A percentile compares a stretch with the other conserved stretches of the same genome.
phyloP scores from a whole-genome alignment of 2,329 filamentous ascomycete species.

The Drechslerella dactyloides region DNA sequence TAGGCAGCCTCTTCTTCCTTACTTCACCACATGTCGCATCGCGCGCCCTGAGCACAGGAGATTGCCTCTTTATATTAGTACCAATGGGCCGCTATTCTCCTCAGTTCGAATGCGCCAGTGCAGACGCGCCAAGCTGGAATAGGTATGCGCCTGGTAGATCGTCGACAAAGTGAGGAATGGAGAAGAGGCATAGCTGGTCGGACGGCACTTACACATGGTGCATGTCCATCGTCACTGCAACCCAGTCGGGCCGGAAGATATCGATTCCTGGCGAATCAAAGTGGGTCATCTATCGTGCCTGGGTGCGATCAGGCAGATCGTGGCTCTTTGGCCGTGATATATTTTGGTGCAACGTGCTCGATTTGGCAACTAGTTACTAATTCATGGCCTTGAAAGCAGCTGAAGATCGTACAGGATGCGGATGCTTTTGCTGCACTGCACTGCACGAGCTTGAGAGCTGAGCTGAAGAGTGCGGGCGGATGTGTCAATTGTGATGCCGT shows the following conservation, averaged over 20 bases:
- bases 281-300: neutral
- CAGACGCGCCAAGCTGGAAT: conserved; percentile 42
- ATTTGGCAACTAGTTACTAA: neutral
- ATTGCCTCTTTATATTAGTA: conserved; percentile 41
- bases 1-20: conserved; percentile 1
- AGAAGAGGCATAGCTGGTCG: conserved; percentile 13
- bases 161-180: conserved; percentile 16
- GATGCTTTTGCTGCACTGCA: neutral
- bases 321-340: neutral
- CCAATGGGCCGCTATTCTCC: conserved; percentile 29
- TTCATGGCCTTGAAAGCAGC: neutral
- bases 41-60: conserved; percentile 31
- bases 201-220: conserved; percentile 1
- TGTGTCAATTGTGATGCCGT: conserved; percentile 18
- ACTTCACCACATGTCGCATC: conserved; percentile 16
- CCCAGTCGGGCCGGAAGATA: neutral
- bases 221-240: conserved; percentile 11
- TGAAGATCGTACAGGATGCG: neutral
- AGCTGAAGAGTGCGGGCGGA: conserved; percentile 32
- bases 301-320: neutral
- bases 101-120: conserved; percentile 26
- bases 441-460: conserved; percentile 8
- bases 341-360: neutral
- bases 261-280: conserved; percentile 1
- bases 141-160: conserved; percentile 27